Base-by-base conservation (phyloP, 345 rosid species). In the Brassica nigra region DNA sequence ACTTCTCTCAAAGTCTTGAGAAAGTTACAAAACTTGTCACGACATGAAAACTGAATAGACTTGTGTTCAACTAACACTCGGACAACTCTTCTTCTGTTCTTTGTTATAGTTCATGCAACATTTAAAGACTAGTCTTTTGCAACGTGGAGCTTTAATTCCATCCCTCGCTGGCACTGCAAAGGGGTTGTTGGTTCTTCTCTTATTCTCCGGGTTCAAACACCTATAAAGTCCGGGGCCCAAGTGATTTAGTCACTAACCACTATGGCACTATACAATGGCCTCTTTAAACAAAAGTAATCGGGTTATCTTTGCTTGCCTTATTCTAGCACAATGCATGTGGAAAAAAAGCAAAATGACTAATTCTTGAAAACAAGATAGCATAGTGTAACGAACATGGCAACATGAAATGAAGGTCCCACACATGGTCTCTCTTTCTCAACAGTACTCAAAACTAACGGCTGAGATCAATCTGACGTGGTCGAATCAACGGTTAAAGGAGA, bases 1-100 rank as follows among this genome's bases (percentile, higher is more conserved):
- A 75, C 79, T 70, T 70, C 52, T 62, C 5, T 3, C 76, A 70
- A 28, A 70, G 71, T 52, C 76, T 70, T 68, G 62, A 75, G 28
- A 75, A 75, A 75, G 42, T 62, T 74, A 49, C 3, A 7, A 44
- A 39, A 73, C 57, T 31, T 73, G 70, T 74, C 78, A 67, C 75
- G 30, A 72, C 63, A 73, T 66, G 37, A 4, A 63, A 64, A 64
- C 44, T 33, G 12, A 33, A 64, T 6, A 66, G 20, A 71, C 27
- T 31, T 34, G 18, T 28, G 11, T 11, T 55, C 8, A 71, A 54
- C 57, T n/a, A 52, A 52, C 57, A 52, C 57, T 52, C 8, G 57
- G 57, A 52, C 15, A 18, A 52, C 57, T 52, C 57, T 52, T 49
- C 20, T 49, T n/a, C 7, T 5, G 18, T n/a, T 49, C 7, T 49